These are phyloP conservation scores for Blastobotrys chiropterorum DNA, from an alignment of 805 yeast species.

Conservation along the genomic window DNA sequence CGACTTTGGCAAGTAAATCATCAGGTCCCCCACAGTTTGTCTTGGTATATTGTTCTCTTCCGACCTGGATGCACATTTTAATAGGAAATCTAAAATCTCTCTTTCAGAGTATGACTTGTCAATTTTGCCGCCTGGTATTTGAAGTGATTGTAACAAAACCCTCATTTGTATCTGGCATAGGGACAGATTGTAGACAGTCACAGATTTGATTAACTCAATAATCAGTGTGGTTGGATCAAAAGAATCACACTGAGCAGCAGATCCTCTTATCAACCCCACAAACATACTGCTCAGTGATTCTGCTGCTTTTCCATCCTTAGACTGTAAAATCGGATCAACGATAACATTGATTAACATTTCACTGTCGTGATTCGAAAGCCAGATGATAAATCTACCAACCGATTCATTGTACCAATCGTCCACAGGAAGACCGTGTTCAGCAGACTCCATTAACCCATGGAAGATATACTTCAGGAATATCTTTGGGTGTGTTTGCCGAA, in stretches of 20 bases:
- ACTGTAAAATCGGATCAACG: constrained; percentile 14
- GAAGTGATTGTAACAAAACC: constrained; percentile 5
- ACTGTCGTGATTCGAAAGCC: constrained; percentile 7
- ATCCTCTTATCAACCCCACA: background rate
- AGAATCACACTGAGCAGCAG: background rate
- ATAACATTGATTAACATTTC: constrained; percentile 7
- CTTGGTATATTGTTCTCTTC: background rate
- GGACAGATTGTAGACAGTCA: constrained; percentile 15
- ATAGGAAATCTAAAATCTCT: background rate
- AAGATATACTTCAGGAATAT: constrained; percentile 13
- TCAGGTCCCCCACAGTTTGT: constrained; percentile 19
- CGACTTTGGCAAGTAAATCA: constrained; percentile 11
- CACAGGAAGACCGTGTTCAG: background rate
- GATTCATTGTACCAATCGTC: constrained; percentile 10
- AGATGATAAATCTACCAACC: constrained; percentile 9
- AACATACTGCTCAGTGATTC: background rate
- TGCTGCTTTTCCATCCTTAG: background rate
- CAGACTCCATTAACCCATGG: constrained; percentile 10
- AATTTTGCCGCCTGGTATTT: background rate
- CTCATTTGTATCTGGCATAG: constrained; percentile 17
- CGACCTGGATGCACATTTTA: background rate
- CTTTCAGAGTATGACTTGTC: background rate
- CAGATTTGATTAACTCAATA: constrained; percentile 4
- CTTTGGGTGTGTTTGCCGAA: constrained; percentile 11
- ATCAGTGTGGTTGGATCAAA: constrained; percentile 3